Base-by-base conservation (phyloP, 768 basidiomycete genomes). In the Tylopilus felleus region DNA sequence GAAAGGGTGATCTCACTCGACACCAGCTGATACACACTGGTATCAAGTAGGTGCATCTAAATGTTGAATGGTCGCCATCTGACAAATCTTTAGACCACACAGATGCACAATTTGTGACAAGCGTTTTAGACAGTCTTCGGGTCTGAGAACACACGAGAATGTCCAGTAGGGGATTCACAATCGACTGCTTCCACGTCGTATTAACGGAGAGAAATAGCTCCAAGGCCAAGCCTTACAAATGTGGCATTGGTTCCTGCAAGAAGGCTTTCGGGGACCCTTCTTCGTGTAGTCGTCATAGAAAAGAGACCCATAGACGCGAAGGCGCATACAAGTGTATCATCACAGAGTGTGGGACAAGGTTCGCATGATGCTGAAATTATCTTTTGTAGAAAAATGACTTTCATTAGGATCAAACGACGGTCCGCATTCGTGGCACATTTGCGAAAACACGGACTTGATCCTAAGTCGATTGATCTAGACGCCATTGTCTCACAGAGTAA, bases 191-290 rank as follows among this genome's bases (percentile, higher is more conserved):
- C 12, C 44, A 14, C 33, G 28, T 49, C 9, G 31, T 52, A 25
- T 47, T 70, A 19, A 70, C 4, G 12, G 28, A 38, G 29, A 38
- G 47, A n/a, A n/a, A 40, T 50, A 86, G 85, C 52, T 78, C 82
- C 14, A 73, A 71, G 41, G 67, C 52, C 10, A 83, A 80, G 65
- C 86, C 85, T 1, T 77, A 74, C 59, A 49, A 48, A 6, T 90
- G 88, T 60, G 73, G 71, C 14, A 70, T 77, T 40, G 60, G 67
- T 9, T 68, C 64, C 21, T 88, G 86, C 61, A 52, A 49, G 10
- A 73, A 77, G 28, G 66, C 72, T 14, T 89, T 89, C 58, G 81
- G 81, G 14, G 87, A 89, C 60, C 86, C 85, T 12, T 88, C 87
- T 0, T 88, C 87, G 42, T 73, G 83, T 57, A 72, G 80, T 28